phyloP scores from a whole-genome alignment of 805 yeast species.

The Hanseniaspora vineae region DNA sequence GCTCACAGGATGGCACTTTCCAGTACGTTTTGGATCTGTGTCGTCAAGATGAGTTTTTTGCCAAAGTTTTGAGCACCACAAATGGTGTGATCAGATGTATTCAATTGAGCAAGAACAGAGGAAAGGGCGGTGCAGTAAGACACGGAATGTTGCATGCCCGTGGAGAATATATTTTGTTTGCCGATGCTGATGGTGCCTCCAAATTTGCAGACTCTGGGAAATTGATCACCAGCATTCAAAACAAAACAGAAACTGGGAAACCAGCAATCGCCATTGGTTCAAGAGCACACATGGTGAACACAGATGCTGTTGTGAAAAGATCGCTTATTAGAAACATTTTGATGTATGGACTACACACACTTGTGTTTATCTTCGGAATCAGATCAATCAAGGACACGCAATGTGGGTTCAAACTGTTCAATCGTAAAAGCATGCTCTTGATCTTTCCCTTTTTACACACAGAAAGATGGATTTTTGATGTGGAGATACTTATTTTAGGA shows the following conservation, averaged over 20 bases:
- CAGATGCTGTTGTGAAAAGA: conserved; percentile 94
- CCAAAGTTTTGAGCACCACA: conserved; percentile 35
- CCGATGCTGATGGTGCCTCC: conserved; percentile 97
- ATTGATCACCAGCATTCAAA: conserved; percentile 32
- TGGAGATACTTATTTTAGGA: conserved; percentile 77
- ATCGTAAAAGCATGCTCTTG: conserved; percentile 44
- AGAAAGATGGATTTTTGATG: conserved; percentile 97
- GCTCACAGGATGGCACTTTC: conserved; percentile 71
- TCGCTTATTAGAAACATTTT: conserved; percentile 77
- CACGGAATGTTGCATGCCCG: conserved; percentile 73
- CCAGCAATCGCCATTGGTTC: conserved; percentile 67
- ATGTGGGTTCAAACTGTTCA: conserved; percentile 92
- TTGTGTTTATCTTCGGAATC: conserved; percentile 82
- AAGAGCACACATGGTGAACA: conserved; percentile 90
- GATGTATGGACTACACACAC: conserved; percentile 83
- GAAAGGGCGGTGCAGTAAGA: conserved; percentile 94
- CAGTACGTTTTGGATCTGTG: conserved; percentile 56
- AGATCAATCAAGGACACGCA: conserved; percentile 84
- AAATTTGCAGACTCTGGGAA: conserved; percentile 54
- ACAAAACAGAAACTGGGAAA: conserved; percentile 11
- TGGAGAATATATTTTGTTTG: conserved; percentile 70
- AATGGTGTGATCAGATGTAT: conserved; percentile 41
- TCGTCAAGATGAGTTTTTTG: conserved; percentile 25
- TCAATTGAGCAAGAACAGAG: conserved; percentile 64
- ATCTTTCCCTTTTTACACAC: conserved; percentile 90